Evolutionary conservation across 257 asterid species (phyloP), one percentile per base, ranked within the genome.

Genomic region (Vinca minor): DNA sequence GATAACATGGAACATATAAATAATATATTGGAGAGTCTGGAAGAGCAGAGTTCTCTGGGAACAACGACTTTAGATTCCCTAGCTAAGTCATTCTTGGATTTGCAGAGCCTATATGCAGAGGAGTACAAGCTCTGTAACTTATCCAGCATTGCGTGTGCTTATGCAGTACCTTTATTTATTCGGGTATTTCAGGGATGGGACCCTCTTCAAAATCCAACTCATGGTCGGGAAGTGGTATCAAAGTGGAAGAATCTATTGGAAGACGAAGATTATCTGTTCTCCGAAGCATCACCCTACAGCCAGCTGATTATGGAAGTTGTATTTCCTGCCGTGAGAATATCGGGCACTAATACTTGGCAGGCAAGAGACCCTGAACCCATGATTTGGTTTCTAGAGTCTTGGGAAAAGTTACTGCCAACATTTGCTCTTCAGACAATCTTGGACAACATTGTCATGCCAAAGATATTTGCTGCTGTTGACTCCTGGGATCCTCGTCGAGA

Each of bases 401-500:
- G 96, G 98, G 96, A 88, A 67, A 81, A 72, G 42, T 78, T 92
- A 56, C 69, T 92, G 70, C 86, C 98, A 26, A 66, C 93, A 49
- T 64, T 74, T 23, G 87, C 85, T 52, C 77, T 83, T 35, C 93
- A 89, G 69, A 71, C 77, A 64, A 81, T 89, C 73, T 70, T 89
- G 18, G 93, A 89, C 56, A 75, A 28, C 36, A 67, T 92, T 36
- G 69, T 92, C 32, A 68, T 87, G 85, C 96, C 95, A 25, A 92
- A 92, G 63, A 69, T 89, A 63, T 75, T 80, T 23, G 78, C 84
- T 63, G 98, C 96, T 18, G 94, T 89, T 4, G 87, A 89, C 18
- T 81, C 87, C 1, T 92, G 98, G 98, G 96, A 92, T 59, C 98
- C 98, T 17, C 87, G 91, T 38, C 69, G 81, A 29, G 98, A 89